phyloP scores from a whole-genome alignment of 192 early-diverging fungal species.

The Coemansia sp. region DNA sequence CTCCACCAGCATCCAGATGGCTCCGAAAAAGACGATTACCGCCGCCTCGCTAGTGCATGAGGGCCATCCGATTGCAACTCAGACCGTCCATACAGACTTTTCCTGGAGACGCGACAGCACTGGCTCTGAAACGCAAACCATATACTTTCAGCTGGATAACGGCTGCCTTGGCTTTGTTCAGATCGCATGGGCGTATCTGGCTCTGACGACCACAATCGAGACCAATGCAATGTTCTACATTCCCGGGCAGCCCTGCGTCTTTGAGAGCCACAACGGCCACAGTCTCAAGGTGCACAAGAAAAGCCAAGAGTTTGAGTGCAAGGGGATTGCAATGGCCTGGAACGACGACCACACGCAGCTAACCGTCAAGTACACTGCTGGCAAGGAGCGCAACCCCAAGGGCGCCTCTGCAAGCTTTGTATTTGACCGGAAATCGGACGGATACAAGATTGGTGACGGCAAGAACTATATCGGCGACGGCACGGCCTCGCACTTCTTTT shows the following conservation, averaged over 20 bases:
- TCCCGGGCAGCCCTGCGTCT: conserved; percentile 58
- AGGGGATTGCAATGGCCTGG: conserved; percentile 71
- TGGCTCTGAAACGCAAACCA: conserved; percentile 87
- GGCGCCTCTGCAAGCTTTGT: conserved; percentile 69
- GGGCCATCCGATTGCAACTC: conserved; percentile 51
- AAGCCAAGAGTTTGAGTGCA: conserved; percentile 72
- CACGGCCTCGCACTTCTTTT: conserved; percentile 75
- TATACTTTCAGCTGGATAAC: conserved; percentile 73
- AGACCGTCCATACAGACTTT: conserved; percentile 60
- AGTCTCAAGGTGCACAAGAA: conserved; percentile 72
- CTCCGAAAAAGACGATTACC: conserved; percentile 48
- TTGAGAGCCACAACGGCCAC: conserved; percentile 73
- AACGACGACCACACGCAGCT: conserved; percentile 42
- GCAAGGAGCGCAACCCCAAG: conserved; percentile 58
- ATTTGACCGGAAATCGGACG: conserved; percentile 65
- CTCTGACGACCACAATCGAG: conserved; percentile 67
- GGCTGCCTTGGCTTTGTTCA: conserved; percentile 86
- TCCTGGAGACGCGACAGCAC: conserved; percentile 71
- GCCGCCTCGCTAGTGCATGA: conserved; percentile 52
- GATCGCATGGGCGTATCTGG: conserved; percentile 86
- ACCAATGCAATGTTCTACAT: conserved; percentile 75
- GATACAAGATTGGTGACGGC: conserved; percentile 83
- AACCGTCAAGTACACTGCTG: conserved; percentile 46
- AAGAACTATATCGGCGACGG: conserved; percentile 72
- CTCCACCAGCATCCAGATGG: conserved; percentile 27